Percentiles rank a stretch among this genome's conserved stretches.
phyloP scores from a whole-genome alignment of 2,329 filamentous ascomycete genomes.

The Cladosporium phlei region DNA sequence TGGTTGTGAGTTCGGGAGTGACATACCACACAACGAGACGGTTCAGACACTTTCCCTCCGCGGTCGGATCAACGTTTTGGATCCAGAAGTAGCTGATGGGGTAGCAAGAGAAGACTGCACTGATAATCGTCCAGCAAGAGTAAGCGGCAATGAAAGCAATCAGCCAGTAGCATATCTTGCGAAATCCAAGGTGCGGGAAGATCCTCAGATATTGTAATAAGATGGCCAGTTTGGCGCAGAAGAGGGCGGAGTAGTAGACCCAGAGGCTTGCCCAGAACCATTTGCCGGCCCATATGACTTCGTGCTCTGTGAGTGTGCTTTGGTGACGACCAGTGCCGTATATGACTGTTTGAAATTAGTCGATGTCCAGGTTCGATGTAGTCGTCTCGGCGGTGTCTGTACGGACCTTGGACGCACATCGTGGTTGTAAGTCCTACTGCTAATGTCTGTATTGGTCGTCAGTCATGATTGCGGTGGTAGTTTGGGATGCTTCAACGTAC shows the following conservation, averaged over 20 bases:
- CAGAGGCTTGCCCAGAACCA: slow-evolving; percentile 20
- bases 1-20: neutral
- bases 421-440: slow-evolving; percentile 14
- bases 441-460: slow-evolving; percentile 12
- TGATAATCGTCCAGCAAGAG: slow-evolving; percentile 28
- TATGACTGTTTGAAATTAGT: slow-evolving; percentile 12
- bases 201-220: slow-evolving; percentile 22
- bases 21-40: slow-evolving; percentile 28
- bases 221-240: slow-evolving; percentile 21
- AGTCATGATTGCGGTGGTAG: neutral
- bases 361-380: neutral
- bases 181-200: slow-evolving; percentile 17
- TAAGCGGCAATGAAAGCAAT: slow-evolving; percentile 26
- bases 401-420: slow-evolving; percentile 18
- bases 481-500: slow-evolving; percentile 3
- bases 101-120: slow-evolving; percentile 28
- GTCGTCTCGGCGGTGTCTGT: neutral
- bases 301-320: slow-evolving; percentile 3
- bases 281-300: slow-evolving; percentile 9
- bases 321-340: slow-evolving; percentile 20
- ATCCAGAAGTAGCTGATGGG: slow-evolving; percentile 31
- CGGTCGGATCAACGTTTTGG: slow-evolving; percentile 11
- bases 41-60: slow-evolving; percentile 22
- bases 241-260: slow-evolving; percentile 17
- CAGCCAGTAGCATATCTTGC: slow-evolving; percentile 19